Evolutionary conservation across 805 yeast genomes (phyloP), one percentile per base, ranked within the genome.

Genomic region (Saccharomyces mikatae): DNA sequence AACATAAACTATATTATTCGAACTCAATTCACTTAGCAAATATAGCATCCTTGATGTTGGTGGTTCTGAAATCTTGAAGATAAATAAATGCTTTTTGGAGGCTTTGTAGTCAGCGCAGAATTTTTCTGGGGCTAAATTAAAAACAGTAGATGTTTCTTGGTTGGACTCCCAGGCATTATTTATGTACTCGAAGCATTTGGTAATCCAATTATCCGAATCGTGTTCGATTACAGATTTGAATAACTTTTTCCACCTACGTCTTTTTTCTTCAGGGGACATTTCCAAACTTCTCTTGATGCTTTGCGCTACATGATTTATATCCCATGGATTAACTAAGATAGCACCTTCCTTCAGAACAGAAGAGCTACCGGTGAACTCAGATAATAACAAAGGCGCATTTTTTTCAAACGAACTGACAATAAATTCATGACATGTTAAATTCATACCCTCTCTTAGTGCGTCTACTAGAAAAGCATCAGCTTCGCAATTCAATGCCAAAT

Each of bases 301-400:
- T n/a, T 80, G 75, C 0, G 94, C 76, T 56, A 90, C 81, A 56
- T 79, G 79, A 48, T 76, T 78, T 29, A 80, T 75, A 69, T 90
- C 92, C 96, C 97, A 94, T 1, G 99, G 99, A 64, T 94, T 94
- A 41, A 92, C 83, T 46, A 89, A 70, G 3, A 87, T 57, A 3
- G 96, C 84, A 13, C 95, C 91, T 28, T 80, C 72, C 14, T 76
- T 76, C 53, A 94, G 74, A 6, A 92, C 82, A 4, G 86, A 78
- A 0, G 98, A 96, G 10, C 96, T 87, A 1, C 99, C 99, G 0
- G 97, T 90, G 63, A 94, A 94, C 69, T 94, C 99, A 41, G 96
- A 87, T 54, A 94, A 71, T 48, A 94, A 79, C 58, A 92, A 77
- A 1, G 97, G 96, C 0, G 96, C 86, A 59, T 86, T 83, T 55